Base-by-base conservation (phyloP, 768 basidiomycete species). In the Cyathus striatus region DNA sequence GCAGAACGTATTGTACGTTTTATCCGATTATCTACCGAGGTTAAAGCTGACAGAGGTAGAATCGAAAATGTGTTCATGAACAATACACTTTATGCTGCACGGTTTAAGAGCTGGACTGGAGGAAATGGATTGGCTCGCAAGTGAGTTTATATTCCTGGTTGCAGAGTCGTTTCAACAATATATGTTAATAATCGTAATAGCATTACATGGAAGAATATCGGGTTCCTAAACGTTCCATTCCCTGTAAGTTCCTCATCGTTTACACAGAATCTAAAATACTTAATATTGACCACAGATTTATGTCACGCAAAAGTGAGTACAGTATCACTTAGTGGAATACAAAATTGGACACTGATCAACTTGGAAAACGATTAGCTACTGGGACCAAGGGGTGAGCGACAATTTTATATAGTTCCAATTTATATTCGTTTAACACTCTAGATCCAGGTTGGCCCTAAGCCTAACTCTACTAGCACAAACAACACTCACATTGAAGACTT, bases 71-170 rank as follows among this genome's bases (percentile, higher is more conserved):
- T 71, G 5, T 39, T 67, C 36, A 71, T 73, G 72, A 71, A 70
- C 48, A 67, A 70, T 41, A 58, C 70, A 0, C 57, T 80, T 2
- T 81, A 81, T 44, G 79, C 63, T 5, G 79, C 79, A n/a, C 70
- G 79, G 7, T 83, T 81, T 64, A 81, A 81, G 62, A 81, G 80
- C 52, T 81, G 78, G 78, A 73, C 76, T 1, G 79, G 79, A 0
- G 80, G 79, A 23, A 76, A 78, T 43, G 80, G 81, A 0, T 41
- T 75, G 2, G 78, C 77, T 1, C 58, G 68, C 35, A 81, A 81
- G 79, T 79, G 46, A 5, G 69, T 49, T 9, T 20, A 6, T 23
- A n/a, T 23, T 32, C 20, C n/a, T n/a, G n/a, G n/a, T n/a, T n/a
- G n/a, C n/a, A n/a, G n/a, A n/a, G n/a, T n/a, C n/a, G n/a, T n/a